Percentiles rank a stretch among this genome's conserved stretches.
Evolutionary conservation across 2,329 filamentous ascomycete species (phyloP).

Genomic region (Daldinia sp.): DNA sequence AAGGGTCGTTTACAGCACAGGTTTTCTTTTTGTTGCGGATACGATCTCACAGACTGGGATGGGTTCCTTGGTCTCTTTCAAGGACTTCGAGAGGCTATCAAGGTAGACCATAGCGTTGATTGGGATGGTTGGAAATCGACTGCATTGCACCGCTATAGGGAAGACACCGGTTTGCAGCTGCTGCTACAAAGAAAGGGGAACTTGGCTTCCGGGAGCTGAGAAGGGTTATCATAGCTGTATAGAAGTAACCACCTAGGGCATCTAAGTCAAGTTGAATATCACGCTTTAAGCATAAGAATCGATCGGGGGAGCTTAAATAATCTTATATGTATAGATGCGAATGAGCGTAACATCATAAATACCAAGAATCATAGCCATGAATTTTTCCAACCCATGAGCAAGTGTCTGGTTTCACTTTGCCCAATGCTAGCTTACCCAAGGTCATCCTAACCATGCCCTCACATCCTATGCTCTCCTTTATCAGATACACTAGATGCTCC

Average conservation of each 20-base stretch:
- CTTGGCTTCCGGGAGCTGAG: background rate
- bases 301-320: background rate
- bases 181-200: background rate
- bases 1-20: slow-evolving; percentile 55
- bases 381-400: background rate
- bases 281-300: background rate
- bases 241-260: background rate
- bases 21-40: slow-evolving; percentile 58
- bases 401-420: background rate
- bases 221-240: background rate
- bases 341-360: slow-evolving; percentile 3
- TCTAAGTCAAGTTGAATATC: background rate
- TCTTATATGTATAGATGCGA: background rate
- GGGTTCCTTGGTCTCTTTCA: slow-evolving; percentile 58
- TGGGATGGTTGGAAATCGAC: slow-evolving; percentile 45
- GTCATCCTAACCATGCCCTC: background rate
- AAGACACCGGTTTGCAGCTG: background rate
- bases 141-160: background rate
- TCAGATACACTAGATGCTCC: background rate
- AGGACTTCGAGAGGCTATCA: slow-evolving; percentile 54
- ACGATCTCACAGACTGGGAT: slow-evolving; percentile 57
- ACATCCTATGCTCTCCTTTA: background rate
- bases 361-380: background rate
- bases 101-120: slow-evolving; percentile 52
- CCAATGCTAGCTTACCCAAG: background rate